Conservation (phyloP, 768 basidiomycete species). For the Daedalea quercina region DNA sequence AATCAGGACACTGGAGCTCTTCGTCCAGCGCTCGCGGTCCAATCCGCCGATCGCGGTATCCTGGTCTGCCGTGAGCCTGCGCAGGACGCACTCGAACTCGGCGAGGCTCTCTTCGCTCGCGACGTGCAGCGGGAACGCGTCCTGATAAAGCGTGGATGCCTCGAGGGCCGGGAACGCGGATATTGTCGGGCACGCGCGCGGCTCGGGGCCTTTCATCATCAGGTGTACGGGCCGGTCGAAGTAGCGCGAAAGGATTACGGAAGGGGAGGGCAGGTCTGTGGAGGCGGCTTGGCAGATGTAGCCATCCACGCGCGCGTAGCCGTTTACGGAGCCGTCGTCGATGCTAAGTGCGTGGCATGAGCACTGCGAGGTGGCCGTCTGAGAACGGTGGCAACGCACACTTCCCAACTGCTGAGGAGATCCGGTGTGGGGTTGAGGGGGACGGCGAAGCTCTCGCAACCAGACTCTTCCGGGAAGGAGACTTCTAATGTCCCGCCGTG, state of each 20-base stretch:
- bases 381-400: constrained; percentile 33
- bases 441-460: constrained; percentile 48
- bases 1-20: constrained; percentile 41
- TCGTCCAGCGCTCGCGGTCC: constrained; percentile 41
- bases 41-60: constrained; percentile 14
- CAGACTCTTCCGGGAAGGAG: constrained; percentile 53
- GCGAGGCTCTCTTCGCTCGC: constrained; percentile 60
- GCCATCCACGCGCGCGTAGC: constrained; percentile 43
- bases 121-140: constrained; percentile 64
- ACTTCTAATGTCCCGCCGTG: constrained; percentile 46
- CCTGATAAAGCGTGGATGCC: constrained; percentile 38
- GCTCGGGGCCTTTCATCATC: constrained; percentile 56
- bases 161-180: constrained; percentile 48
- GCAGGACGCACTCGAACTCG: constrained; percentile 42
- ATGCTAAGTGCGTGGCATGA: not conserved
- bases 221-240: constrained; percentile 56
- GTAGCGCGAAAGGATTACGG: constrained; percentile 53
- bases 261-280: constrained; percentile 37
- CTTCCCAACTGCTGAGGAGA: constrained; percentile 44
- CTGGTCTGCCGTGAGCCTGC: constrained; percentile 36
- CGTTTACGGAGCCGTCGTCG: not conserved
- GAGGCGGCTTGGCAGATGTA: constrained; percentile 49
- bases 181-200: constrained; percentile 47
- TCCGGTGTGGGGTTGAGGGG: constrained; percentile 51
- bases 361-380: not conserved